phyloP scores from a whole-genome alignment of 371 early-diverging fungal species.

The Actinomucor elegans region DNA sequence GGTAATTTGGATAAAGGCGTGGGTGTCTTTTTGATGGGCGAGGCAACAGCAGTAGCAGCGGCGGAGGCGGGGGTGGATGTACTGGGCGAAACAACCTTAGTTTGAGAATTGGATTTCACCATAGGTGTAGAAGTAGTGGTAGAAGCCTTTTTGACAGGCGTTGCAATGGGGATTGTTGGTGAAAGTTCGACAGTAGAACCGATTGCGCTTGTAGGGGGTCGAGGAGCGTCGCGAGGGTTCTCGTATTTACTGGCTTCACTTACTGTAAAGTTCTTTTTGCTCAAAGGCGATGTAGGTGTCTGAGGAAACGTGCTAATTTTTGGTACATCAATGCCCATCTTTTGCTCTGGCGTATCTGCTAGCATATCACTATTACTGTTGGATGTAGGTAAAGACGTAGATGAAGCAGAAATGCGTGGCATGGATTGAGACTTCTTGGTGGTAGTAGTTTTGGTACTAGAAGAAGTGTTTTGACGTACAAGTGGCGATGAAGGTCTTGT shows the following conservation, averaged over 20 bases:
- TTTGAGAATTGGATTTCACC: neutral
- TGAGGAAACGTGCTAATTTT: conserved; percentile 5
- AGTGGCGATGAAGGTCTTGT: conserved; percentile 13
- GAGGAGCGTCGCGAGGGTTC: conserved; percentile 35
- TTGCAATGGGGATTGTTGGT: neutral
- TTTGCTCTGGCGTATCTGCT: neutral
- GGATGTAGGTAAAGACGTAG: neutral
- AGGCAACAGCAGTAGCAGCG: neutral
- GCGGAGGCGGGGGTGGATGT: neutral
- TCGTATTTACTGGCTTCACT: conserved; percentile 26
- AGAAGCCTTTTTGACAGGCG: neutral
- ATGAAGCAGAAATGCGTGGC: neutral
- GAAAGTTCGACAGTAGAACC: neutral
- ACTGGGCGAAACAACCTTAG: neutral
- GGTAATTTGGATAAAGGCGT: conserved; percentile 11
- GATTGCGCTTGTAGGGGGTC: conserved; percentile 27
- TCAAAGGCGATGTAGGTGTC: conserved; percentile 21
- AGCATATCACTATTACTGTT: neutral
- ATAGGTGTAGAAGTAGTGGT: neutral
- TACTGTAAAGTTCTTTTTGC: conserved; percentile 10
- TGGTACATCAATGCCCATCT: conserved; percentile 10
- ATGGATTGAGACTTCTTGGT: neutral
- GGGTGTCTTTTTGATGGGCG: too few relatives aligned
- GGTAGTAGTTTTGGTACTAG: neutral
- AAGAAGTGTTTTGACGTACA: neutral